Percentiles rank a stretch among this genome's conserved stretches.
Conservation (phyloP, 148 eudicot genomes). For the Rhododendron ferrugineum region DNA sequence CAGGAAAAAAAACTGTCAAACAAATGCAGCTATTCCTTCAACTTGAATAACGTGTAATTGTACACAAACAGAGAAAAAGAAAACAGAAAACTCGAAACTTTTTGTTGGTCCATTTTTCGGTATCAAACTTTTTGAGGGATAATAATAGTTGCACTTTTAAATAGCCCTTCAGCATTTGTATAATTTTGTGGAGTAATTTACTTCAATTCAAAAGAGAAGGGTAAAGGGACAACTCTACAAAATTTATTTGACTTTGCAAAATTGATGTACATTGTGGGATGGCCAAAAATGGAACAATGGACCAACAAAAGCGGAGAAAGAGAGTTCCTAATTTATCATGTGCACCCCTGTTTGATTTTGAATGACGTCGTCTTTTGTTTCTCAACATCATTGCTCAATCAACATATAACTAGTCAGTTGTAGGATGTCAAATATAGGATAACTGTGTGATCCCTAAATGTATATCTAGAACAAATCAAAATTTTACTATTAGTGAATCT, state of each 20-base stretch:
- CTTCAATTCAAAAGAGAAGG: background rate
- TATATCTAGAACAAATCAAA: background rate
- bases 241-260: background rate
- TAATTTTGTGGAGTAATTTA: background rate
- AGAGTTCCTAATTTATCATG: background rate
- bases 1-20: background rate
- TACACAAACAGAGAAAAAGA: background rate
- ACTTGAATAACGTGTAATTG: background rate
- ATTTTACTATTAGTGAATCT: background rate
- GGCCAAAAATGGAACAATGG: background rate
- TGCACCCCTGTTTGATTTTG: background rate
- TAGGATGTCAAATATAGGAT: background rate
- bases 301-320: background rate
- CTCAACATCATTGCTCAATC: background rate
- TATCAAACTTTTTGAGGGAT: background rate
- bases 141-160: too few species aligned
- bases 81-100: background rate
- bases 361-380: background rate
- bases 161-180: background rate
- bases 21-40: background rate
- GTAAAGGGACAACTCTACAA: background rate
- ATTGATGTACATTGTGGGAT: background rate
- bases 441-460: background rate
- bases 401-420: background rate
- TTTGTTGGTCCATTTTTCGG: background rate